Evolutionary conservation across 345 rosid species (phyloP), one percentile per base, ranked within the genome.

Genomic region (Arabis hirsuta): DNA sequence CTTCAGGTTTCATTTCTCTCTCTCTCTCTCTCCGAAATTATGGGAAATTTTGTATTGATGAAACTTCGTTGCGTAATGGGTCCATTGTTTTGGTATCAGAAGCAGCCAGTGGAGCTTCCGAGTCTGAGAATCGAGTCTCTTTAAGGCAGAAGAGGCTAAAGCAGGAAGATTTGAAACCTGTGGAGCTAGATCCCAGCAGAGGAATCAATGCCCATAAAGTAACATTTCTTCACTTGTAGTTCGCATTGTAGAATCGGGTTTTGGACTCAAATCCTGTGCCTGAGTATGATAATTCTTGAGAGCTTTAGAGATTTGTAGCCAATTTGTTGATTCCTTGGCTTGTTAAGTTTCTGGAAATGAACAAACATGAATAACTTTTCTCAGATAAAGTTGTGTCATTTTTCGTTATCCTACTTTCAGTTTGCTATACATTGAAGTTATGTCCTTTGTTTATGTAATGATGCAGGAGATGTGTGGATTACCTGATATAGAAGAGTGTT

Each of bases 401-500:
- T 16, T 16, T 16, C 16, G 16, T 16, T 16, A 16, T 16, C 16
- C 16, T 16, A 16, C 16, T 16, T 16, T 16, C 16, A 16, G 16
- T 16, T 16, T 16, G 16, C 16, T 16, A 16, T 16, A 16, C 16
- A 16, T 16, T 16, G 16, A 16, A 16, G 16, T 16, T 16, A 16
- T 16, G 16, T 16, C 24, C 11, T 27, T 27, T 69, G 42, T 74
- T 52, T 46, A 34, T 54, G 62, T 59, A 53, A 74, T 58, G 66
- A 12, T 68, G 77, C 82, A 86, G 96, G 62, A 81, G 84, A 26
- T 27, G 24, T 51, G 73, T 59, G 76, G 69, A 27, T 71, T 81
- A 34, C 89, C 87, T 19, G 96, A 85, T 66, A 89, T 92, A n/a
- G 98, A 92, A 84, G 94, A 88, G 26, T 83, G 83, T 77, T 84